Base-by-base conservation (phyloP, 2,329 filamentous ascomycete species). In the Penicillium nordicum region DNA sequence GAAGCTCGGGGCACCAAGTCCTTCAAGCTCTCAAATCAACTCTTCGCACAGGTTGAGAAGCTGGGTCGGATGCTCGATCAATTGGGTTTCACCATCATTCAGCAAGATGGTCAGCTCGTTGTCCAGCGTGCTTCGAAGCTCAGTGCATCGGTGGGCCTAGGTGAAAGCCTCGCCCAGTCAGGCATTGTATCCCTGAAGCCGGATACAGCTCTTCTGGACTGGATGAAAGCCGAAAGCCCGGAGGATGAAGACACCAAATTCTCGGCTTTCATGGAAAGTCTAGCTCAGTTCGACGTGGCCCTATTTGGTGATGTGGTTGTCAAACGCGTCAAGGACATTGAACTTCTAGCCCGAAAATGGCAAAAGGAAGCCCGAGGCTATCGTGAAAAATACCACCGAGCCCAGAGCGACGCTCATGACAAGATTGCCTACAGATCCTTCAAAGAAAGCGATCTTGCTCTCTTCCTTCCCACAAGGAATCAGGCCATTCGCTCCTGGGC, bases 341-440 rank as follows among this genome's bases (percentile, higher is more conserved):
- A 99, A 73, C 88, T 94, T 64, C 88, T 94, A 57, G 92, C 92
- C 18, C 89, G 92, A 55, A 97, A 96, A 75, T 92, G 92, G 80
- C 92, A 94, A 68, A 90, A 90, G 57, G 94, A 99, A 70, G 88
- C 90, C 30, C 86, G 91, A 34, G 84, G 85, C 1, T 97, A 96
- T 67, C 85, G 93, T 12, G 94, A 97, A 63, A 92, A 92, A 69
- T 88, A 90, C 9, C 89, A 95, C 63, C 79, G 83, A 14, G 80
- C 88, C 44, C 90, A 95, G 63, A 88, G 88, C 67, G 94, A 97
- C 68, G 87, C 90, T 0, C 90, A 96, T 66, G 90, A 96, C 64
- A 97, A 97, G 79, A 97, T 99, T 69, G 92, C 94, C 2, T 97
- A 94, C 72, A 88, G 88, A 58, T 88, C 93, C 49, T 99, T 99